Base-by-base conservation (phyloP, 208 protist species). In the Trypanosoma rangeli region DNA sequence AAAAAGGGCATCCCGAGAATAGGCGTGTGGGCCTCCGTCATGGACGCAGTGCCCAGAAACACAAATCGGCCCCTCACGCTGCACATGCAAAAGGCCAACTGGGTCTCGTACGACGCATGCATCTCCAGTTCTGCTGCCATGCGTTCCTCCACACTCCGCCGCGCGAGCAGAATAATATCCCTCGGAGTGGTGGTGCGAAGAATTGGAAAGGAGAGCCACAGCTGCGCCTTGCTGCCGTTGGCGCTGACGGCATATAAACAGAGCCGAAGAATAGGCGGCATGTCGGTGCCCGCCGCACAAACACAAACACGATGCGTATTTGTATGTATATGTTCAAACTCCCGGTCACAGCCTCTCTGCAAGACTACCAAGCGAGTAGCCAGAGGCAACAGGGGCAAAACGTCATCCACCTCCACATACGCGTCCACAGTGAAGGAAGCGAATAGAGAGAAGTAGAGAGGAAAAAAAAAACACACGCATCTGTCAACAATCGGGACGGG, bases 171-270 rank as follows among this genome's bases (percentile, higher is more conserved):
- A 37, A 89, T 56, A 15, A 82, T 66, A 42, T 50, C 48, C 39
- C 64, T 67, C 8, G 75, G 60, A 15, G 72, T 84, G 8, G 84
- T 80, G 42, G 55, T 44, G n/a, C 50, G 61, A 1, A 69, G 58
- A 15, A 89, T 24, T 28, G 70, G 76, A 13, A 82, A 66, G 10
- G 80, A 85, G 4, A 85, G 49, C 84, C 84, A 89, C 46, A 85
- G 18, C 3, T 78, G 72, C 26, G 73, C 71, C 28, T 24, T 37
- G 5, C 18, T 48, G 22, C 63, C 56, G 16, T 64, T 56, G 15
- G 26, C 20, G 46, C 48, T 33, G 20, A 70, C 37, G 28, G 48
- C 56, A 29, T 59, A 26, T 42, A 76, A 63, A 39, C 70, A 76
- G 4, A 76, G 57, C 12, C 70, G 70, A 29, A 76, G 54, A 52